Base-by-base conservation (phyloP, 1,284 basidiomycete species). In the Austroboletus niveus region DNA sequence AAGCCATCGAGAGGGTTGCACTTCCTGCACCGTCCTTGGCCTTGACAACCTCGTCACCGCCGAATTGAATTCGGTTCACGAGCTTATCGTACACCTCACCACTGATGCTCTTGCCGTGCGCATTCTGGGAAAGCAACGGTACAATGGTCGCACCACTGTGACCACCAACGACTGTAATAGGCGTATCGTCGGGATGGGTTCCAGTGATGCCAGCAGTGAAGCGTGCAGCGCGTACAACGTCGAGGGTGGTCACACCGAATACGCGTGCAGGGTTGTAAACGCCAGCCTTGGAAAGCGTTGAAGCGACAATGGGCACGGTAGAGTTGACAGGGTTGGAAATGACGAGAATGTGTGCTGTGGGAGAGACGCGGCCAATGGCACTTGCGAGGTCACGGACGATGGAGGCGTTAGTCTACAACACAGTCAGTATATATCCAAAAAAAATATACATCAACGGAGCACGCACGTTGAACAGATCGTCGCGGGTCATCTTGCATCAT, bases 281-380 rank as follows among this genome's bases (percentile, higher is more conserved):
- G 60, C 94, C 94, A 30, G 90, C 89, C 75, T 94, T 93, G 77
- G 93, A 87, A 72, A 97, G 87, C 54, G 91, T 91, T 68, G 88
- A 85, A 54, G 94, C 94, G 63, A 97, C 94, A 68, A 99, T 97
- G 67, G 97, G 97, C 51, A 99, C 97, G 61, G 96, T 98, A 56
- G 89, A 92, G 82, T 93, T 89, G 74, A 93, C 91, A 51, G 90
- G 92, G 82, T 98, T 98, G 61, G 95, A 97, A 75, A 99, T 99
- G 76, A 99, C 87, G 64, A 93, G 84, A 66, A 99, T 81, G 76
- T 92, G 86, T 27, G 96, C 96, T 54, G 92, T 85, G 57, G 96
- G 96, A 46, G 90, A 76, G 54, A 92, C 87, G 62, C 92, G 88
- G 64, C 86, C 92, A 58, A 95, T 84, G 32, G 92, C 88, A 57